A percentile compares a stretch with the other conserved stretches of the same genome.
phyloP scores from a whole-genome alignment of 2,329 filamentous ascomycete genomes.

The Teratosphaeria epicoccoides region DNA sequence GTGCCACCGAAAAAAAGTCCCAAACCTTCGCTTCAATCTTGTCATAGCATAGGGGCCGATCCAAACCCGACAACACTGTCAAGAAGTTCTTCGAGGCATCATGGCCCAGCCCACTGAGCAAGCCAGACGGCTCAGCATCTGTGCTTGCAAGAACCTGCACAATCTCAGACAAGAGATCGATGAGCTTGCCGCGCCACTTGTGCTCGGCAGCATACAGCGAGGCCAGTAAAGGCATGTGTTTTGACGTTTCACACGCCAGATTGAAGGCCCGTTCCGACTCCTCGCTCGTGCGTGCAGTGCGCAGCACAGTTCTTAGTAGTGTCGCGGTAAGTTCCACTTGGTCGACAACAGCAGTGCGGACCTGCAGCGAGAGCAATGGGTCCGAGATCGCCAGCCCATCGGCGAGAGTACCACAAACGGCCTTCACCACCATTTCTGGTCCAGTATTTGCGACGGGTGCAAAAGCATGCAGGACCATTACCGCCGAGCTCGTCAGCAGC shows the following conservation, averaged over 20 bases:
- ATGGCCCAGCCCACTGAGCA: slow-evolving; percentile 81
- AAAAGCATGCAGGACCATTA: slow-evolving; percentile 67
- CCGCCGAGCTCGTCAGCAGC: slow-evolving; percentile 60
- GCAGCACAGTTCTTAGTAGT: slow-evolving; percentile 13
- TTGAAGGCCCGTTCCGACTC: slow-evolving; percentile 6
- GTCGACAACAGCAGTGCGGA: slow-evolving; percentile 9
- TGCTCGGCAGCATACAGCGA: slow-evolving; percentile 15
- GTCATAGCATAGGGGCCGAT: slow-evolving; percentile 59
- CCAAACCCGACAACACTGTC: slow-evolving; percentile 63
- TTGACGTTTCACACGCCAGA: slow-evolving; percentile 10
- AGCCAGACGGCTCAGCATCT: slow-evolving; percentile 70
- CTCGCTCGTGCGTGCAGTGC: slow-evolving; percentile 3
- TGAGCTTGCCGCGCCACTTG: slow-evolving; percentile 14
- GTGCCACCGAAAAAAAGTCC: slow-evolving; percentile 74
- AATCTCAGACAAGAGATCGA: slow-evolving; percentile 13
- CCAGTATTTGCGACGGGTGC: slow-evolving; percentile 1
- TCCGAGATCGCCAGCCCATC: slow-evolving; percentile 13
- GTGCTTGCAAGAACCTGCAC: slow-evolving; percentile 11
- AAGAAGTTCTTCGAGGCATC: slow-evolving; percentile 78
- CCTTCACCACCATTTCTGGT: slow-evolving; percentile 9
- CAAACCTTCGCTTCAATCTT: slow-evolving; percentile 61
- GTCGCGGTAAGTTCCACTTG: slow-evolving; percentile 9
- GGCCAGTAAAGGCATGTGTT: slow-evolving; percentile 14
- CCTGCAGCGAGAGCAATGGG: slow-evolving; percentile 9
- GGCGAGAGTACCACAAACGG: slow-evolving; percentile 10